Conservation (phyloP, 768 basidiomycete species). For the Boletus barrowsii region DNA sequence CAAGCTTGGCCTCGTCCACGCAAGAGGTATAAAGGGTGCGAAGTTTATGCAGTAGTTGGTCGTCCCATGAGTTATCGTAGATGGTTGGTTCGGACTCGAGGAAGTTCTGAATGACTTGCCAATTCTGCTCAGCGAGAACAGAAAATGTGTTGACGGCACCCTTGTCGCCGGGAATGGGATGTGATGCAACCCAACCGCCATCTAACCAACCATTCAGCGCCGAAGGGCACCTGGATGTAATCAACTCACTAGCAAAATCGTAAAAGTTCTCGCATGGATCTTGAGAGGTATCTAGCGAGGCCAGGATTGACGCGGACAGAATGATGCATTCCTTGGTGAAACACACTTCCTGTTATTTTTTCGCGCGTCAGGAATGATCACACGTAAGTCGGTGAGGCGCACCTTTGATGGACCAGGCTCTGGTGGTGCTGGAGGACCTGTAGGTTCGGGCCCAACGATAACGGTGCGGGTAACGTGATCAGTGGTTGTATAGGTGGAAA, state of each 20-base stretch:
- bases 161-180: conserved; percentile 88
- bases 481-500: conserved; percentile 39
- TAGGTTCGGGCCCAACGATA: conserved; percentile 39
- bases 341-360: conserved; percentile 55
- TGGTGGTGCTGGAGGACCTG: conserved; percentile 46
- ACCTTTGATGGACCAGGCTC: conserved; percentile 60
- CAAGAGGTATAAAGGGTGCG: conserved; percentile 78
- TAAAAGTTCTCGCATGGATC: conserved; percentile 98
- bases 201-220: conserved; percentile 40
- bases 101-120: conserved; percentile 70
- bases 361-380: conserved; percentile 1
- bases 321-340: conserved; percentile 75
- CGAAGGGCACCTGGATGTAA: background rate
- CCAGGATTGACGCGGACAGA: conserved; percentile 78
- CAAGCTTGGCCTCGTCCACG: conserved; percentile 71
- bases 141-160: conserved; percentile 71
- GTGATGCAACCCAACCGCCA: conserved; percentile 80
- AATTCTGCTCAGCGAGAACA: conserved; percentile 69
- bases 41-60: conserved; percentile 59
- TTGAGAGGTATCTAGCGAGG: conserved; percentile 71
- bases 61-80: conserved; percentile 45
- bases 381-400: background rate
- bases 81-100: conserved; percentile 47
- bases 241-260: conserved; percentile 78
- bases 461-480: conserved; percentile 38